phyloP scores from a whole-genome alignment of 73 alveolate genomes.

The Uronychia setigera region DNA sequence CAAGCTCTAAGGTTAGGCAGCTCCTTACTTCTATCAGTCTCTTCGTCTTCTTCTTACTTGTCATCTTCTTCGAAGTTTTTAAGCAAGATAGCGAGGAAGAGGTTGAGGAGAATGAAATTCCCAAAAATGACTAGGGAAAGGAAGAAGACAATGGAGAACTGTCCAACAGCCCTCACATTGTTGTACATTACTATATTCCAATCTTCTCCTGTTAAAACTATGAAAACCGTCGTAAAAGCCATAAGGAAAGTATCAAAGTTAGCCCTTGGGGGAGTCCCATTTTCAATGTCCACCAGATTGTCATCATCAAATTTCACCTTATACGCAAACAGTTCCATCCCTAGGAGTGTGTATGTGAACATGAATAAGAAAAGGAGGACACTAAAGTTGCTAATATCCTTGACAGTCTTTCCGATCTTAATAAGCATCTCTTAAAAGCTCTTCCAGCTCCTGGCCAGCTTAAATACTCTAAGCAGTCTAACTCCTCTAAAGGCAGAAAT shows the following conservation, averaged over 20 bases:
- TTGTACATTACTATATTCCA: conserved; percentile 32
- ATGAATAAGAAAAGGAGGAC: conserved; percentile 66
- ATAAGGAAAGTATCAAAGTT: conserved; percentile 52
- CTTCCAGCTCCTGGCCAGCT: conserved; percentile 58
- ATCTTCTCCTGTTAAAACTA: conserved; percentile 36
- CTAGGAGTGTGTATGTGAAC: conserved; percentile 67
- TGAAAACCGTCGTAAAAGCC: conserved; percentile 40
- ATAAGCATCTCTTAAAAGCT: conserved; percentile 53
- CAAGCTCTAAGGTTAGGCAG: too few species aligned
- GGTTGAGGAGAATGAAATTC: conserved; percentile 31
- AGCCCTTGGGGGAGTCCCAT: conserved; percentile 30
- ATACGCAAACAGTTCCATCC: conserved; percentile 79
- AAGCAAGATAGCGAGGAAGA: conserved; percentile 57
- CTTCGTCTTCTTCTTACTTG: conserved; percentile 33
- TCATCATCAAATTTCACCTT: conserved; percentile 23
- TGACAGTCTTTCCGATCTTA: conserved; percentile 32
- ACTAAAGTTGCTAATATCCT: conserved; percentile 46
- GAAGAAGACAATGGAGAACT: conserved; percentile 25
- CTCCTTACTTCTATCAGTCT: conserved; percentile 23
- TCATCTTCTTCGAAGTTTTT: conserved; percentile 43
- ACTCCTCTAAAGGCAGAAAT: conserved; percentile 78
- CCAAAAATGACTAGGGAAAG: conserved; percentile 44
- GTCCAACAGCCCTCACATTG: conserved; percentile 28
- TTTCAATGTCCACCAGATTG: background rate
- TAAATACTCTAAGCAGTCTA: conserved; percentile 75